phyloP scores from a whole-genome alignment of 208 protist species.

The Strigomonas galati region DNA sequence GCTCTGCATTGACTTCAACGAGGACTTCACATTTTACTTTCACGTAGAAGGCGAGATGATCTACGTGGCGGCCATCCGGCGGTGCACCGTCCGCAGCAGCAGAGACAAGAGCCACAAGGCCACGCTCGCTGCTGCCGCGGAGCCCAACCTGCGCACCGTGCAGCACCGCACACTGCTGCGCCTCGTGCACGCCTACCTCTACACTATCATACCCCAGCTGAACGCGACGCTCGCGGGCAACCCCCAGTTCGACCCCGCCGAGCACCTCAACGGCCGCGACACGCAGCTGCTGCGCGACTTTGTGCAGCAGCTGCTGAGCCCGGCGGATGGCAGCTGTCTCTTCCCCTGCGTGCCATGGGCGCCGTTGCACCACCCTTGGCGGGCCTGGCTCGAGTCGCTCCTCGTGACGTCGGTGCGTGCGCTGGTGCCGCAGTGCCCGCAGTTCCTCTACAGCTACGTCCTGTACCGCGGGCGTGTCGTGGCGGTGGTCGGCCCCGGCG shows the following conservation, averaged over 20 bases:
- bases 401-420: conserved; percentile 4
- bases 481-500: conserved; percentile 16
- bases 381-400: not conserved
- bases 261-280: conserved; percentile 53
- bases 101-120: too few relatives aligned
- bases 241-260: conserved; percentile 58
- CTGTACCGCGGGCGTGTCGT: conserved; percentile 38
- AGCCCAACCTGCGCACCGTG: not conserved
- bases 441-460: conserved; percentile 25
- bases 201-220: conserved; percentile 57
- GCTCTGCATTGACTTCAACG: not conserved
- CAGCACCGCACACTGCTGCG: conserved; percentile 34
- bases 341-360: conserved; percentile 38
- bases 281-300: conserved; percentile 37
- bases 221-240: conserved; percentile 32
- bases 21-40: conserved; percentile 4
- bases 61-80: conserved; percentile 7
- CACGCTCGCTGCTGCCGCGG: not conserved
- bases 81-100: too few relatives aligned
- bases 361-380: conserved; percentile 17
- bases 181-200: conserved; percentile 47
- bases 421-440: not conserved
- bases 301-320: conserved; percentile 26
- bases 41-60: conserved; percentile 3
- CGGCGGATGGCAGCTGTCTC: conserved; percentile 35